These are phyloP conservation scores for Purshia tridentata DNA, from an alignment of 306 rosid species.

Conservation along the genomic window DNA sequence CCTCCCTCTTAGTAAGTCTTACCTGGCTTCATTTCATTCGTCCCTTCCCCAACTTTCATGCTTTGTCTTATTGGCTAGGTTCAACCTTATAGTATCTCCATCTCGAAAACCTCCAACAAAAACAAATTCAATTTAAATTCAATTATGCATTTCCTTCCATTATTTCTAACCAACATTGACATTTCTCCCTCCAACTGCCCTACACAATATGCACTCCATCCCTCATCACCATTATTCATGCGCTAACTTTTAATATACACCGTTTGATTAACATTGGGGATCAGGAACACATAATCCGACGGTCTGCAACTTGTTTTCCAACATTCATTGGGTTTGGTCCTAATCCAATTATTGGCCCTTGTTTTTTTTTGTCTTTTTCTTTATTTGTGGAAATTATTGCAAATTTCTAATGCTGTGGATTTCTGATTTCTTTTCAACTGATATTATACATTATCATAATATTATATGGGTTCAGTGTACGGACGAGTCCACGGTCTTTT, in stretches of 20 bases:
- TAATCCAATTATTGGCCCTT: neutral
- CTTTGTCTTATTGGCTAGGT: conserved; percentile 65
- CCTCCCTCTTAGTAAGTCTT: neutral
- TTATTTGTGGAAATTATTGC: neutral
- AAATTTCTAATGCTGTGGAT: too few species aligned
- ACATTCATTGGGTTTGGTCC: neutral
- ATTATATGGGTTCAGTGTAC: conserved; percentile 30
- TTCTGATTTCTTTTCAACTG: neutral
- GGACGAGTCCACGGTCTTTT: conserved; percentile 41
- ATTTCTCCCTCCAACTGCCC: conserved; percentile 52
- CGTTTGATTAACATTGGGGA: neutral
- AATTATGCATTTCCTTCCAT: conserved; percentile 10
- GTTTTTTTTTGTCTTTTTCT: too few species aligned
- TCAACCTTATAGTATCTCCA: conserved; percentile 39
- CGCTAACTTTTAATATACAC: neutral
- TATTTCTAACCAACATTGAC: conserved; percentile 52
- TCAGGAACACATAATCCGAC: neutral
- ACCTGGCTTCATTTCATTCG: conserved; percentile 55
- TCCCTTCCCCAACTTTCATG: conserved; percentile 30
- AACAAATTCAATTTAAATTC: neutral
- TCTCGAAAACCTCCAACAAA: neutral
- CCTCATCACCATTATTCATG: neutral
- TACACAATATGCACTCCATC: neutral
- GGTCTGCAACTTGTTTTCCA: neutral
- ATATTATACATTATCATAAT: neutral